A percentile compares a stretch with the other conserved stretches of the same genome.
These are phyloP conservation scores for Fomitopsis pinicola DNA, from an alignment of 1,284 basidiomycete genomes.

Conservation along the genomic window DNA sequence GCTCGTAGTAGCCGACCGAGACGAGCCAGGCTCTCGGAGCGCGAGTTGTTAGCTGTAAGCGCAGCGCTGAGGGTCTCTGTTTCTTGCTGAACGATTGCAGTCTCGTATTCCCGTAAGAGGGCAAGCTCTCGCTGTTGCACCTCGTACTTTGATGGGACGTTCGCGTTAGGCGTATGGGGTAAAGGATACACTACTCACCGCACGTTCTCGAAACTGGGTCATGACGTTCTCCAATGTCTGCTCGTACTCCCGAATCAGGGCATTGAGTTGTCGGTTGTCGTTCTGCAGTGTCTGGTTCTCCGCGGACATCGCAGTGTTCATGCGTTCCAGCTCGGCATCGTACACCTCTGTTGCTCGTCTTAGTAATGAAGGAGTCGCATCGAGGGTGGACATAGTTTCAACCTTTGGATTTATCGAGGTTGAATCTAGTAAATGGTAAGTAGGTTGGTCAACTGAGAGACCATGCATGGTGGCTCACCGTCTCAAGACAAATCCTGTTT, in stretches of 20 bases:
- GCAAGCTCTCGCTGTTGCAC: slow-evolving; percentile 93
- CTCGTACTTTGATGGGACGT: slow-evolving; percentile 59
- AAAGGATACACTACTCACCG: slow-evolving; percentile 53
- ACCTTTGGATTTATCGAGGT: slow-evolving; percentile 90
- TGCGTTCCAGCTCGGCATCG: slow-evolving; percentile 87
- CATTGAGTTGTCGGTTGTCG: slow-evolving; percentile 93
- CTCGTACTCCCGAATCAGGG: slow-evolving; percentile 94
- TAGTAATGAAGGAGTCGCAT: not conserved
- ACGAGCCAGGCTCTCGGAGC: slow-evolving; percentile 69
- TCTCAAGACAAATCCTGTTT: slow-evolving; percentile 90
- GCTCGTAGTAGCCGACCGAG: slow-evolving; percentile 73
- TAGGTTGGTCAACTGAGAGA: not conserved
- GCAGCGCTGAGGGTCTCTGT: slow-evolving; percentile 65
- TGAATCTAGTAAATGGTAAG: slow-evolving; percentile 53
- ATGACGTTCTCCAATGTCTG: slow-evolving; percentile 94
- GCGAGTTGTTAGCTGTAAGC: slow-evolving; percentile 57
- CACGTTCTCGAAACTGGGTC: slow-evolving; percentile 88
- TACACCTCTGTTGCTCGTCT: slow-evolving; percentile 70
- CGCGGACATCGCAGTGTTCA: slow-evolving; percentile 76
- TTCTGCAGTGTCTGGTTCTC: slow-evolving; percentile 89
- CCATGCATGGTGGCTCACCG: slow-evolving; percentile 41
- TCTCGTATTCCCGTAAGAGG: slow-evolving; percentile 89
- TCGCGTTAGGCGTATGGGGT: not conserved
- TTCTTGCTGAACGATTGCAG: slow-evolving; percentile 73
- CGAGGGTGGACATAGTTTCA: not conserved